These are phyloP conservation scores for Talaromyces sp. DNA, from an alignment of 2,329 filamentous ascomycete species.

Conservation along the genomic window DNA sequence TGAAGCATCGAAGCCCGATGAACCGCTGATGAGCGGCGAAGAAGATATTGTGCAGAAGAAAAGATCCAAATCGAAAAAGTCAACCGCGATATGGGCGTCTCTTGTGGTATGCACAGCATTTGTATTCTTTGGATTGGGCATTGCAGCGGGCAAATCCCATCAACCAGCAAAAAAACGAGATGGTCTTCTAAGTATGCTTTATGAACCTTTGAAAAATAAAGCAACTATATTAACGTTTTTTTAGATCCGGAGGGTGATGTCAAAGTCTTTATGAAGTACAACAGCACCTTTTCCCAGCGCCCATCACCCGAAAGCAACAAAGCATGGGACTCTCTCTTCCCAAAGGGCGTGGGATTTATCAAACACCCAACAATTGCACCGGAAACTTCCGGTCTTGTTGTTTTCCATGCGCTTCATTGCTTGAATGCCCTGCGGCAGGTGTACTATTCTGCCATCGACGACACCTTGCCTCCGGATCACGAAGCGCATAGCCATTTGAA, in stretches of 20 bases:
- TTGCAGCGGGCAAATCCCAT: not conserved
- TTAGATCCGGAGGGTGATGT: not conserved
- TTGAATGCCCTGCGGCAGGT: not conserved
- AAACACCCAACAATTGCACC: conserved; percentile 1
- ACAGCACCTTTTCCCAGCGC: not conserved
- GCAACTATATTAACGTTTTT: not conserved
- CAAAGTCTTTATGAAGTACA: not conserved
- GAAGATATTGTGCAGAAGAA: not conserved
- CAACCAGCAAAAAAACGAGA: not conserved
- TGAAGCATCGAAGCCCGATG: not conserved
- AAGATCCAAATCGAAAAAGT: not conserved
- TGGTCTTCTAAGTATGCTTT: not conserved
- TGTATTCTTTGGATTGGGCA: not conserved
- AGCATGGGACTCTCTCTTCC: not conserved
- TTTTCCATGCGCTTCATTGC: not conserved
- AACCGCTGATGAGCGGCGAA: not conserved
- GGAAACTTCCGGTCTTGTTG: not conserved
- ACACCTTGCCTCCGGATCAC: no score
- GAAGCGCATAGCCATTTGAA: no score
- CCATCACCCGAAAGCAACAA: not conserved
- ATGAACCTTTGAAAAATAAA: not conserved
- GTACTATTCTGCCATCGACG: no score
- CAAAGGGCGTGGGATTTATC: not conserved
- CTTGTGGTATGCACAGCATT: not conserved
- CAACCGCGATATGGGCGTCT: not conserved